phyloP scores from a whole-genome alignment of 2,329 filamentous ascomycete species.

The Clonostachys solani region DNA sequence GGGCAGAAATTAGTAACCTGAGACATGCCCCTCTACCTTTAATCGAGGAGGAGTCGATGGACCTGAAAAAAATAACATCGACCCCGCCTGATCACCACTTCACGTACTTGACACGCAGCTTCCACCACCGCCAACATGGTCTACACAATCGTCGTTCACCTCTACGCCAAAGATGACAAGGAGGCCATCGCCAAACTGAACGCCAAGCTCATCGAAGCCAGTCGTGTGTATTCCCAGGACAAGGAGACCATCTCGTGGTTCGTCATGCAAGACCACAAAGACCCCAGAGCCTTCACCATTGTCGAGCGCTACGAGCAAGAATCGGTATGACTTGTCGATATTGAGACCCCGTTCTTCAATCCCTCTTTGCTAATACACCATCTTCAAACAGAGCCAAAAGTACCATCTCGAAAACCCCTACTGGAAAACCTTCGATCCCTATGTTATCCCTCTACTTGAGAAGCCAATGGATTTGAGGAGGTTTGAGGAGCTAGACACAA shows the following conservation, averaged over 20 bases:
- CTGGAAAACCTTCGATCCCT: conserved; percentile 74
- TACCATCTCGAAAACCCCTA: conserved; percentile 67
- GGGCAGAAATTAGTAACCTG: too few species aligned
- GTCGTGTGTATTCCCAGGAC: conserved; percentile 66
- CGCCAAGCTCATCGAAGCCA: conserved; percentile 72
- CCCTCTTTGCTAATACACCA: too few species aligned
- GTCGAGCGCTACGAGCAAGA: conserved; percentile 71
- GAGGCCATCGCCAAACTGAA: conserved; percentile 62
- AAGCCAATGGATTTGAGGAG: conserved; percentile 66
- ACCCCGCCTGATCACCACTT: too few species aligned
- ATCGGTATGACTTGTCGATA: conserved; percentile 33
- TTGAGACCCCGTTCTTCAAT: too few species aligned
- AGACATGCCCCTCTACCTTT: too few species aligned
- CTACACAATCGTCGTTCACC: conserved; percentile 65
- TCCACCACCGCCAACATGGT: conserved; percentile 42
- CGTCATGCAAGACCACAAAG: conserved; percentile 71
- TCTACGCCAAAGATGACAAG: conserved; percentile 64
- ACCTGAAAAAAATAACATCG: too few species aligned
- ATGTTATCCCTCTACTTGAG: conserved; percentile 65
- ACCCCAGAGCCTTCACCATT: conserved; percentile 68
- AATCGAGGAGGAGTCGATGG: too few species aligned
- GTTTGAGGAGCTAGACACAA: conserved; percentile 62
- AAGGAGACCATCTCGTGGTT: conserved; percentile 69
- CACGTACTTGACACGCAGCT: too few species aligned
- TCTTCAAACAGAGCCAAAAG: conserved; percentile 42